Conservation (phyloP, 345 rosid genomes). For the Hevea brasiliensis region DNA sequence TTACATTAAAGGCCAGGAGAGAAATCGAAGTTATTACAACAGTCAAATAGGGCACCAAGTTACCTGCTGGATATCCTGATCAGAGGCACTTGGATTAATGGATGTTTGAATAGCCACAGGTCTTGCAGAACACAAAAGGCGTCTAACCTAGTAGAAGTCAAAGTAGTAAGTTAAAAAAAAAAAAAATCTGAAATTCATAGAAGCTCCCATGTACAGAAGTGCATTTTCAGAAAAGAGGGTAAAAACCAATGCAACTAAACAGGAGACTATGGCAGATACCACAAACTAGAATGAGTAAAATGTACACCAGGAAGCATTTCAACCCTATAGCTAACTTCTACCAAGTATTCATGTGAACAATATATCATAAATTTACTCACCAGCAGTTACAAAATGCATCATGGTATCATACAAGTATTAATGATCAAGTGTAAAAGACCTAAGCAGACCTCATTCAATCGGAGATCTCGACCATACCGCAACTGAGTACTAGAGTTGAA, state of each 20-base stretch:
- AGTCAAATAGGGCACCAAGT: constrained; percentile 5
- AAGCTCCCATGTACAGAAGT: background rate
- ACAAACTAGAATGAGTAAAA: background rate
- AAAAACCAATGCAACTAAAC: background rate
- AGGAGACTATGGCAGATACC: background rate
- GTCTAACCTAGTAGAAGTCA: constrained; percentile 67
- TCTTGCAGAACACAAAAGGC: constrained; percentile 81
- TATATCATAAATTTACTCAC: constrained; percentile 4
- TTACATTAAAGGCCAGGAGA: background rate
- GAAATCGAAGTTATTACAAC: background rate
- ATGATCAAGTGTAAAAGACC: constrained; percentile 1
- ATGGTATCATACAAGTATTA: constrained; percentile 1
- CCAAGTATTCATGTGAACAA: background rate
- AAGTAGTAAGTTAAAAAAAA: constrained; percentile 6
- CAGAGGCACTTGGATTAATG: constrained; percentile 69
- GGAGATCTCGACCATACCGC: constrained; percentile 89
- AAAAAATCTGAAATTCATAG: constrained; percentile 12
- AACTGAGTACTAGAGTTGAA: constrained; percentile 78
- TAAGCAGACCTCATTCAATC: constrained; percentile 81
- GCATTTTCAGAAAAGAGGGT: constrained; percentile 4
- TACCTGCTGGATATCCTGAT: constrained; percentile 98
- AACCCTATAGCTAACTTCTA: background rate
- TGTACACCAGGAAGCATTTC: constrained; percentile 6
- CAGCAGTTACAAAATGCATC: constrained; percentile 2
- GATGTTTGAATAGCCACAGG: constrained; percentile 86